Conservation (phyloP, 331 rosid species). For the Quercus tomentella region DNA sequence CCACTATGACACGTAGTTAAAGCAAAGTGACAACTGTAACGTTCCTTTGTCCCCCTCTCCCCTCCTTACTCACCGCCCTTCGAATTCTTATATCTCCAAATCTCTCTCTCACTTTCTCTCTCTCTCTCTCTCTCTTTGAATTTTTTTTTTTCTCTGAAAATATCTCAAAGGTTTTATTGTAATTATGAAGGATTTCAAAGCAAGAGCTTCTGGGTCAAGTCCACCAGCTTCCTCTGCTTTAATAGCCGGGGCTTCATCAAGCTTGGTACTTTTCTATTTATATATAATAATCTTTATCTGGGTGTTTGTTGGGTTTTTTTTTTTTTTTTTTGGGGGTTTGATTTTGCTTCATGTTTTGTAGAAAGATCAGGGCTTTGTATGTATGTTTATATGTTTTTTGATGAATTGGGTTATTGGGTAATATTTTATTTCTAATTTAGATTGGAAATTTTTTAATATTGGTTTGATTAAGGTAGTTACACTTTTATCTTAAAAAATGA, state of each 20-base stretch:
- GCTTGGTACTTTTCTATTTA: background rate
- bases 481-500: too few species aligned
- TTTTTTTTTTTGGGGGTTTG: too few species aligned
- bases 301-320: too few species aligned
- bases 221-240: background rate
- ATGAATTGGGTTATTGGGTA: too few species aligned
- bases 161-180: background rate
- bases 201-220: background rate
- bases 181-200: slow-evolving; percentile 14
- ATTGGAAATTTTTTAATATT: too few species aligned
- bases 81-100: background rate
- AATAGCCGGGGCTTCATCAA: background rate
- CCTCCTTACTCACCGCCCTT: background rate
- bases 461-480: too few species aligned
- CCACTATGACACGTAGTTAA: slow-evolving; percentile 71
- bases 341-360: too few species aligned
- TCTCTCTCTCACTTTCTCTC: background rate
- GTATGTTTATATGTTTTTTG: too few species aligned
- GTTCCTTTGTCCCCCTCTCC: slow-evolving; percentile 39
- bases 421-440: too few species aligned
- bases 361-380: too few species aligned
- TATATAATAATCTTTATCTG: too few species aligned
- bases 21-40: slow-evolving; percentile 56
- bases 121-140: background rate
- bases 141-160: background rate